Base-by-base conservation (phyloP, 2,329 filamentous ascomycete genomes). In the Pseudogymnoascus sp. region DNA sequence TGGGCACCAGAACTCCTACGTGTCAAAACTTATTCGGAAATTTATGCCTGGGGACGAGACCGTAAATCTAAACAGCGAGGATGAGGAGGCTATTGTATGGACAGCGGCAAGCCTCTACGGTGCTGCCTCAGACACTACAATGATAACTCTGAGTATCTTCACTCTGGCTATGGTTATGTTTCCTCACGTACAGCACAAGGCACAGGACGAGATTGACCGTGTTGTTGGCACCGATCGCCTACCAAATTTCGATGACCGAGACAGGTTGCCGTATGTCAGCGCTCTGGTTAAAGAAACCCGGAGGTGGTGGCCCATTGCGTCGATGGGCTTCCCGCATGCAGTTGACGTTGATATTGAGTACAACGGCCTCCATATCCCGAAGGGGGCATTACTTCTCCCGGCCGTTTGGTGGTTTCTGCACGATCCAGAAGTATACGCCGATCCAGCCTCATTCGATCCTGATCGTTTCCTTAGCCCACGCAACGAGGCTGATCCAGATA, bases 301-400 rank as follows among this genome's bases (percentile, higher is more conserved):
- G 41, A 75, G 80, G 6, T 79, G 76, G 75, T 72, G 73, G 28
- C 79, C 79, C 1, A 72, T 80, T 4, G 75, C 75, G 2, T 77
- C 79, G 1, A 70, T 80, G 3, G 80, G 79, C 3, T 78, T 85
- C 33, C 82, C 84, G 1, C 83, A 86, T 69, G 76, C 74, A 55
- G 75, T 81, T 11, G 75, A 78, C 2, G 71, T 78, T 58, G 83
- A 85, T 59, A 83, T 85, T 62, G 73, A 78, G 12, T 86, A 85
- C 67, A 75, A 80, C 23, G 82, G 78, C 49, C 79, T 81, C 68
- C 76, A 77, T 64, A 83, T 85, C 59, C 82, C 81, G 9, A 78
- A 78, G 14, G 83, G 82, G 2, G 76, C 75, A 60, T 74, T 74
- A 5, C 16, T 65, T 16, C 28, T 39, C 16, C 23, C 30, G 14